Evolutionary conservation across 768 basidiomycete genomes (phyloP).

Genomic region (Termitomyces titanicus): DNA sequence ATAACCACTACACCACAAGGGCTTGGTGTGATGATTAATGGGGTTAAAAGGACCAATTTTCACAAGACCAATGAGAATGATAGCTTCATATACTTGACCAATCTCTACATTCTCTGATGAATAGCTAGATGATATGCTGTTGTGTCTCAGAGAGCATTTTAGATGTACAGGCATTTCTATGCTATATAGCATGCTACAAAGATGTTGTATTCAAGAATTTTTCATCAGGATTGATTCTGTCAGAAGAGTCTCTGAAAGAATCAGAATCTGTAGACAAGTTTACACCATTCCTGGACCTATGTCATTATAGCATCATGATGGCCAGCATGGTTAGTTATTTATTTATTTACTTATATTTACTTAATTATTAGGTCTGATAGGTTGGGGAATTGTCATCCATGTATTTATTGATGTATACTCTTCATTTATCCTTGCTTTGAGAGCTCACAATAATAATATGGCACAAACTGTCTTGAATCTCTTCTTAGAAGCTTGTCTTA

Average conservation of each 20-base stretch:
- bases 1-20: too few species aligned
- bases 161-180: constrained; percentile 17
- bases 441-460: constrained; percentile 34
- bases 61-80: too few species aligned
- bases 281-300: constrained; percentile 27
- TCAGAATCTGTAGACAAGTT: constrained; percentile 16
- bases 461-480: constrained; percentile 32
- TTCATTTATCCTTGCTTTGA: constrained; percentile 19
- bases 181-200: constrained; percentile 19
- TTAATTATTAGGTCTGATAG: constrained; percentile 22
- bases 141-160: not conserved
- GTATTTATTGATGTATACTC: constrained; percentile 32
- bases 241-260: constrained; percentile 13
- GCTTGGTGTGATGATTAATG: too few species aligned
- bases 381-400: constrained; percentile 31
- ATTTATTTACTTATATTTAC: not conserved
- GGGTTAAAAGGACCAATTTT: too few species aligned
- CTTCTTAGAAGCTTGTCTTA: constrained; percentile 19
- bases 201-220: constrained; percentile 12
- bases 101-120: not conserved
- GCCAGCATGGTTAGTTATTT: constrained; percentile 25
- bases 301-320: constrained; percentile 33
- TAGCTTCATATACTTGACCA: not conserved
- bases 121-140: not conserved
- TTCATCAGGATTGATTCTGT: constrained; percentile 18